These are phyloP conservation scores for Parathielavia appendiculata DNA, from an alignment of 495 filamentous ascomycete species.

Conservation along the genomic window DNA sequence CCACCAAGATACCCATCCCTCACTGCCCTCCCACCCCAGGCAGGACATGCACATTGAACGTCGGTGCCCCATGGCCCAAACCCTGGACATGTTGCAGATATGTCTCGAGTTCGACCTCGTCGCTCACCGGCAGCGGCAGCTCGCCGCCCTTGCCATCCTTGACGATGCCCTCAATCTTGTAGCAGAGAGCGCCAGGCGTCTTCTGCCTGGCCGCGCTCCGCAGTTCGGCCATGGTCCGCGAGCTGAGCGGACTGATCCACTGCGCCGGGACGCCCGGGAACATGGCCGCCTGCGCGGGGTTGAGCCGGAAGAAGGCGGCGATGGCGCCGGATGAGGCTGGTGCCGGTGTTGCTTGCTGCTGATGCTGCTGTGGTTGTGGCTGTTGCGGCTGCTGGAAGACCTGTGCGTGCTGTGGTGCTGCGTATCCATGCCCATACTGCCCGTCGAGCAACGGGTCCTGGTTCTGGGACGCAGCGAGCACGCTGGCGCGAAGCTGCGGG, in stretches of 20 bases:
- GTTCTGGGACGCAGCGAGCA: background rate
- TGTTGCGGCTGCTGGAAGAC: conserved; percentile 2
- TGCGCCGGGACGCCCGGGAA: conserved; percentile 39
- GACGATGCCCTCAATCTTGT: conserved; percentile 60
- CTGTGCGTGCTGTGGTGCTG: conserved; percentile 3
- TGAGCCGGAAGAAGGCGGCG: conserved; percentile 61
- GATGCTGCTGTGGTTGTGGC: conserved; percentile 7
- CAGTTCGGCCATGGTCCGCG: conserved; percentile 53
- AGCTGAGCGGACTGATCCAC: conserved; percentile 59
- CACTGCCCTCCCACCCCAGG: conserved; percentile 1
- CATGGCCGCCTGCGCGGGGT: conserved; percentile 42
- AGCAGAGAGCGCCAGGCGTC: conserved; percentile 51
- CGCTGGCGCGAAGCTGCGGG: conserved; percentile 9
- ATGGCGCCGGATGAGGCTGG: conserved; percentile 32
- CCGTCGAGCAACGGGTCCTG: conserved; percentile 13
- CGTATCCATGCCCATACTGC: conserved; percentile 13
- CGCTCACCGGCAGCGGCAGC: conserved; percentile 54
- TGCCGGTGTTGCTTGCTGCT: conserved; percentile 9
- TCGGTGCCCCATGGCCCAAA: conserved; percentile 50
- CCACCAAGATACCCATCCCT: background rate
- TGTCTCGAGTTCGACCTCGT: conserved; percentile 64
- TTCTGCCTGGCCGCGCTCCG: conserved; percentile 50
- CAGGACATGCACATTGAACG: conserved; percentile 51
- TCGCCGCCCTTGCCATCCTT: conserved; percentile 54
- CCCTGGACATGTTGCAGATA: conserved; percentile 59